phyloP scores from a whole-genome alignment of 1,139 yeast species.

The Kluyveromyces sp. region DNA sequence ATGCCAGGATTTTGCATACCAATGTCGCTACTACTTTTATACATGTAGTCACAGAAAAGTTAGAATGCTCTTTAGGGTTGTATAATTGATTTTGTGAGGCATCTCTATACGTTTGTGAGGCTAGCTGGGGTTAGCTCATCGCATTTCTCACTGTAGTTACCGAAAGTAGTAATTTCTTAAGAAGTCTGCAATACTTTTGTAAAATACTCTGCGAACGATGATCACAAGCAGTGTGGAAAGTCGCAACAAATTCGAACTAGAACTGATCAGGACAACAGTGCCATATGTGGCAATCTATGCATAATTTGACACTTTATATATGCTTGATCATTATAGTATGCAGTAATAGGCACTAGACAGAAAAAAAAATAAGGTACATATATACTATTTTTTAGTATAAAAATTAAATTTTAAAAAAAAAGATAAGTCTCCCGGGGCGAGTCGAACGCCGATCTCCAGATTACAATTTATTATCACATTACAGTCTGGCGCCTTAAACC shows the following conservation, averaged over 20 bases:
- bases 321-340: neutral
- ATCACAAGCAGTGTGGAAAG: neutral
- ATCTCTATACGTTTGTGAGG: neutral
- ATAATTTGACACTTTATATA: no score
- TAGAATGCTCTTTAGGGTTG: neutral
- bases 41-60: no score
- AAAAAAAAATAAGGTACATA: neutral
- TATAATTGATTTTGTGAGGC: neutral
- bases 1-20: no score
- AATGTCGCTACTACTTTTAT: no score
- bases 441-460: conserved; percentile 26
- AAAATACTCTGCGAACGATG: no score
- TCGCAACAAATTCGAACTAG: neutral
- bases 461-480: conserved; percentile 9
- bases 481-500: conserved; percentile 18
- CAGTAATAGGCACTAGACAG: neutral
- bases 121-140: neutral
- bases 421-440: conserved; percentile 24
- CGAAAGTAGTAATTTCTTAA: neutral
- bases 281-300: no score
- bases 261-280: no score
- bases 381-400: neutral
- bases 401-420: neutral
- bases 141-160: neutral
- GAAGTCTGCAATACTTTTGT: no score